A percentile compares a stretch with the other conserved stretches of the same genome.
Conservation (phyloP, 2,329 filamentous ascomycete genomes). For the Tolypocladium endophyticum region DNA sequence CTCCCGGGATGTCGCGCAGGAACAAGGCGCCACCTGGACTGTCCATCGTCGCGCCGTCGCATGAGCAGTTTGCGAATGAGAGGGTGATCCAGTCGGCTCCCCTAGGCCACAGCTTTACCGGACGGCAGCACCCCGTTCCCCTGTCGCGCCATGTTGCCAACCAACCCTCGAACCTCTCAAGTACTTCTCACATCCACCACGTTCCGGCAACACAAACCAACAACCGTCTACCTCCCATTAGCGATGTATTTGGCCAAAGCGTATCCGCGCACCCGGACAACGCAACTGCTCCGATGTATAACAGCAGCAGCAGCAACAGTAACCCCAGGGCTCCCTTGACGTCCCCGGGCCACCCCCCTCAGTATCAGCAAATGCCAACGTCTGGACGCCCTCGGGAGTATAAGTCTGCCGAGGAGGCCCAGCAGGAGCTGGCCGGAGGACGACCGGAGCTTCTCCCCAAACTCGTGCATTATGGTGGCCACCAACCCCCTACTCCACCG, state of each 20-base stretch:
- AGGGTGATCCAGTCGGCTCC: constrained; percentile 95
- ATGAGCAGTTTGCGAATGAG: constrained; percentile 86
- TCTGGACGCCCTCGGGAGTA: constrained; percentile 70
- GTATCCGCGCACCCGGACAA: constrained; percentile 53
- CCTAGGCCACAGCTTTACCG: constrained; percentile 89
- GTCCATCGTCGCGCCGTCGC: constrained; percentile 89
- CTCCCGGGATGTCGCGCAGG: constrained; percentile 61
- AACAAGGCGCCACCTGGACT: constrained; percentile 80
- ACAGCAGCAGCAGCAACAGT: constrained; percentile 31
- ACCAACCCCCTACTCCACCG: constrained; percentile 86
- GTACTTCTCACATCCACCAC: constrained; percentile 84
- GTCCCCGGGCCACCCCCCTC: constrained; percentile 64
- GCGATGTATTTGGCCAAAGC: constrained; percentile 84
- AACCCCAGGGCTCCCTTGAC: constrained; percentile 57
- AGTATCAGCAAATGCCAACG: constrained; percentile 37
- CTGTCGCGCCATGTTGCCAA: constrained; percentile 69
- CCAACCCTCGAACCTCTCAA: constrained; percentile 71
- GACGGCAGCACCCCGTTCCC: constrained; percentile 68
- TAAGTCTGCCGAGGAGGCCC: constrained; percentile 90
- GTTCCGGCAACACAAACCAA: constrained; percentile 78
- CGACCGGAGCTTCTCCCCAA: constrained; percentile 85
- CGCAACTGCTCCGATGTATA: constrained; percentile 36
- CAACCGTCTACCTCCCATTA: constrained; percentile 87
- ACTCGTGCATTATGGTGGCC: constrained; percentile 88
- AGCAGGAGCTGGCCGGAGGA: constrained; percentile 82